Base-by-base conservation (phyloP, 768 basidiomycete species). In the Mycena alexandri region DNA sequence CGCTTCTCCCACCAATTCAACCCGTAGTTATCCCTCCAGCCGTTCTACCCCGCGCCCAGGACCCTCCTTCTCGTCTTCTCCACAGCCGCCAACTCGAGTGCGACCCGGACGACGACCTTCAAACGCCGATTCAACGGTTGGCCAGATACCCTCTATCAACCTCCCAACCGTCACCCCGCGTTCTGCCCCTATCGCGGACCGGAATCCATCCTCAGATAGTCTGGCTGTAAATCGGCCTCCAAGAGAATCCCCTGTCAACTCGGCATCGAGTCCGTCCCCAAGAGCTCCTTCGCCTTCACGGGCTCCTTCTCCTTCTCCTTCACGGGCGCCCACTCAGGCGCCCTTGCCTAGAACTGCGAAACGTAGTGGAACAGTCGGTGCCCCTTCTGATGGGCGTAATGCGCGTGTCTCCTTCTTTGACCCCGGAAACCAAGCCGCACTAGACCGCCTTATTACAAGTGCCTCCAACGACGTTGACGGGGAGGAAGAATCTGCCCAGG, bases 401-500 rank as follows among this genome's bases (percentile, higher is more conserved):
- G 87, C 89, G 25, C 87, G 92, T 25, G 86, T 96, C 22, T 94
- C 94, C 0, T 93, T 92, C 75, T 95, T 92, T 72, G 93, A 95
- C 75, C 91, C 90, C 34, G 80, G 86, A 14, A 93, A 95, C 75
- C 93, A 95, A 79, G 87, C 85, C 29, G 78, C 84, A 25, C 82
- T 94, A 17, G 92, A 94, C 72, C 86, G 92, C 3, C 81, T 96
- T 17, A 84, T 95, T 17, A 83, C 83, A 34, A 80, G 82, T 63
- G 82, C 76, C 25, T 75, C 79, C 12, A 86, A 85, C 25, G 89
- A 88, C 33, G 81, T 80, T 11, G 86, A 86, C 17, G 87, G 84
- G 14, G 90, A 90, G 62, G 91, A 92, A 59, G 93, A 94, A 72
- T 89, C 86, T 62, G 85, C 88, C 13, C 91, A 94, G 69, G 93